Evolutionary conservation across 176 grass and related monocot genomes (phyloP).

Genomic region (bread wheat (Triticum aestivum)): DNA sequence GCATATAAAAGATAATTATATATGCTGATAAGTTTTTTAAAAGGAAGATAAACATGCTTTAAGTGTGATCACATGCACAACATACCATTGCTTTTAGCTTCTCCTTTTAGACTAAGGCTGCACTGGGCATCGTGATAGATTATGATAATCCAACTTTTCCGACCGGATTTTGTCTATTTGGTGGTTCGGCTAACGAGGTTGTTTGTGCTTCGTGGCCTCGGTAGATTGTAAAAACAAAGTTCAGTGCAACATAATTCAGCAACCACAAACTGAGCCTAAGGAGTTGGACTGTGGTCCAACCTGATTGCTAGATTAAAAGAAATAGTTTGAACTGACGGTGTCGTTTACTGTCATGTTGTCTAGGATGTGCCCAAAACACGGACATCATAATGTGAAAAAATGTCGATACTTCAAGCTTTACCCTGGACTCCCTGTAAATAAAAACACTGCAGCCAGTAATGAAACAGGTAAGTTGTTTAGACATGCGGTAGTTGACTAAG

Average conservation of each 20-base stretch:
- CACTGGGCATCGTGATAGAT: background rate
- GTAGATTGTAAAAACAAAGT: background rate
- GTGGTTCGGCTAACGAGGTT: background rate
- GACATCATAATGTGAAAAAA: background rate
- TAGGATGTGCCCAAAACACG: background rate
- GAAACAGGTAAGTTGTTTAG: background rate
- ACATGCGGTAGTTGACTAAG: background rate
- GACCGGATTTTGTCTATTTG: background rate
- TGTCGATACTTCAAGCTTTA: background rate
- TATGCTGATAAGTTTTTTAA: background rate
- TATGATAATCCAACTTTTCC: background rate
- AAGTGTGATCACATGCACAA: constrained; percentile 17
- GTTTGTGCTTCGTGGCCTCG: background rate
- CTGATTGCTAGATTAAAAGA: background rate
- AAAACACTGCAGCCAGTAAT: background rate
- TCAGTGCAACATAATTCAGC: background rate
- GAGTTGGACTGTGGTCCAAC: constrained; percentile 11
- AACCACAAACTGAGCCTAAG: background rate
- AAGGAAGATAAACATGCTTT: background rate
- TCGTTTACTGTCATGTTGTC: background rate
- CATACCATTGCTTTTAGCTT: constrained; percentile 2
- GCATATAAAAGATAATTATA: background rate
- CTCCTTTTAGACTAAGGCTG: background rate
- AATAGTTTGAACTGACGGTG: background rate
- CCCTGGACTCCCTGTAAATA: background rate